phyloP scores from a whole-genome alignment of 805 yeast species.

The Zygosaccharomyces lentus region DNA sequence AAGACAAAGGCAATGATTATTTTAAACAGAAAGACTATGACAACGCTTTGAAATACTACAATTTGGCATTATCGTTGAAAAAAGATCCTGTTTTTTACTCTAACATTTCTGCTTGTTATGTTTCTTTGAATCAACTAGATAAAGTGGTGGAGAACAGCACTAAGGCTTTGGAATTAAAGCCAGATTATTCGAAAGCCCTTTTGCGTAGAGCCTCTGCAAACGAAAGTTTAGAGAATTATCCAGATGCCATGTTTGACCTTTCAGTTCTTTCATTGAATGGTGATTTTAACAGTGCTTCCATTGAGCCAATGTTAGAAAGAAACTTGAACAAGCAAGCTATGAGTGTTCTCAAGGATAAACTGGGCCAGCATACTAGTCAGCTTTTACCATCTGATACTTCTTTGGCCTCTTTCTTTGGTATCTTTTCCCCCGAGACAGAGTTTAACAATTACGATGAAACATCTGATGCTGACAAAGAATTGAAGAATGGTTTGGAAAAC shows the following conservation, averaged over 20 bases:
- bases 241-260: slow-evolving; percentile 86
- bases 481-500: slow-evolving; percentile 61
- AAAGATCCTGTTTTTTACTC: slow-evolving; percentile 87
- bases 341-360: slow-evolving; percentile 59
- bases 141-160: slow-evolving; percentile 87
- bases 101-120: slow-evolving; percentile 94
- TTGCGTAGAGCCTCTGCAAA: slow-evolving; percentile 91
- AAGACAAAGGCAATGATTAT: slow-evolving; percentile 81
- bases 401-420: slow-evolving; percentile 79
- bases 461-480: slow-evolving; percentile 58
- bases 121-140: slow-evolving; percentile 72
- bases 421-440: slow-evolving; percentile 58
- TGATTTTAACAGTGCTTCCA: slow-evolving; percentile 71
- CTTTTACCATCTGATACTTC: slow-evolving; percentile 80
- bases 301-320: slow-evolving; percentile 81
- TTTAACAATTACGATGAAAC: slow-evolving; percentile 48
- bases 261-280: slow-evolving; percentile 85
- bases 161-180: slow-evolving; percentile 77
- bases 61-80: slow-evolving; percentile 70
- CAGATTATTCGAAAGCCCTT: slow-evolving; percentile 86
- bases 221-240: slow-evolving; percentile 71
- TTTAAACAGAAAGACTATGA: slow-evolving; percentile 68
- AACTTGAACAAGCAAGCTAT: slow-evolving; percentile 78
- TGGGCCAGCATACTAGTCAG: slow-evolving; percentile 35
- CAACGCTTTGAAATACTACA: slow-evolving; percentile 75